A percentile compares a stretch with the other conserved stretches of the same genome.
Conservation (phyloP, 768 basidiomycete species). For the Termitomyces heimii region DNA sequence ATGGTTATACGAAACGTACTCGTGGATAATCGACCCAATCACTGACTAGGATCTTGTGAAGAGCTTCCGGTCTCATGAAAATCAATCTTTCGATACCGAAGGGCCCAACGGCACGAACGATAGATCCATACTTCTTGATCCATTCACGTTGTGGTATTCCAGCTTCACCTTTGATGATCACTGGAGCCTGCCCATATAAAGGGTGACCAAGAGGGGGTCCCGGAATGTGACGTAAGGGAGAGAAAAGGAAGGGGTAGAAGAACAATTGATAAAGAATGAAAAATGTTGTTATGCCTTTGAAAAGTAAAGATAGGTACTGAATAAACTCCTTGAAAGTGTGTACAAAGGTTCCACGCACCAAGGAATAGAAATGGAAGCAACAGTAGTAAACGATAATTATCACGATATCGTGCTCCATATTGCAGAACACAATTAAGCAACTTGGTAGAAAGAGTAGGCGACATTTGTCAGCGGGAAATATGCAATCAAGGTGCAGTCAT, state of each 20-base stretch:
- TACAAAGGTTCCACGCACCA: neutral
- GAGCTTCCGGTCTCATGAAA: constrained; percentile 36
- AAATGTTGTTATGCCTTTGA: constrained; percentile 7
- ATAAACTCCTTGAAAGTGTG: neutral
- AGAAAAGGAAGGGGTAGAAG: constrained; percentile 28
- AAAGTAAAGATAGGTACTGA: neutral
- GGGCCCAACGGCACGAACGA: constrained; percentile 38
- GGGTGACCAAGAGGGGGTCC: constrained; percentile 28
- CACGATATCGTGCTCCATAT: neutral
- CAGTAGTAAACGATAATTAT: neutral
- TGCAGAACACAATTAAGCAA: constrained; percentile 1
- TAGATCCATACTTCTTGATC: constrained; percentile 38
- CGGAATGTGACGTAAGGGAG: constrained; percentile 30
- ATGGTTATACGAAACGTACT: constrained; percentile 16
- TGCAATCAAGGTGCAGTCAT: neutral
- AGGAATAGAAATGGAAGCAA: neutral
- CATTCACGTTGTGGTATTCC: constrained; percentile 40
- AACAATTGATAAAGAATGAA: constrained; percentile 22
- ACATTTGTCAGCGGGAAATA: neutral
- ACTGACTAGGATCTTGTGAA: constrained; percentile 37
- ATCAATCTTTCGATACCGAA: constrained; percentile 40
- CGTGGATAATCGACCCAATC: constrained; percentile 43
- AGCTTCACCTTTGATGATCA: constrained; percentile 31
- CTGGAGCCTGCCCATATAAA: constrained; percentile 31
- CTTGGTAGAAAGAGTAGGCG: neutral